These are phyloP conservation scores for Trifolium dubium DNA, from an alignment of 306 rosid species.

Conservation along the genomic window DNA sequence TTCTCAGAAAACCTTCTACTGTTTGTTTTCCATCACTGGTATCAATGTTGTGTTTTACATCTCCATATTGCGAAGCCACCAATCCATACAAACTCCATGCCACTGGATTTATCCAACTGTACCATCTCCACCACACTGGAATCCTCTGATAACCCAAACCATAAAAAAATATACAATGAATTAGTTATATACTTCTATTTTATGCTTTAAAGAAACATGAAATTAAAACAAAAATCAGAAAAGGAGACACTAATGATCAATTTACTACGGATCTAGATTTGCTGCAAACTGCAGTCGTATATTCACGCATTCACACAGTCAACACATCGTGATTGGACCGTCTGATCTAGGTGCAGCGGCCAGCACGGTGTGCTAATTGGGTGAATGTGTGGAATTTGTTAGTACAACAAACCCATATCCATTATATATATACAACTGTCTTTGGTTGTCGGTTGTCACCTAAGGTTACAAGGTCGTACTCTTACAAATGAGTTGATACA, in stretches of 20 bases:
- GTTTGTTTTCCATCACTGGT: slow-evolving; percentile 14
- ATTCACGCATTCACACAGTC: too few relatives aligned
- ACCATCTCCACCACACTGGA: slow-evolving; percentile 71
- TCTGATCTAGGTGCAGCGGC: too few relatives aligned
- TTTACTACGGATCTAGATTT: too few relatives aligned
- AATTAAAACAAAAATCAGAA: too few relatives aligned
- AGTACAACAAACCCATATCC: too few relatives aligned
- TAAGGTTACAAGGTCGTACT: not conserved
- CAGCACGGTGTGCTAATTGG: too few relatives aligned
- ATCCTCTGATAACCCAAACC: slow-evolving; percentile 48
- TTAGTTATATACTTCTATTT: not conserved
- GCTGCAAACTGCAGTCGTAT: too few relatives aligned
- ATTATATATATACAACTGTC: not conserved
- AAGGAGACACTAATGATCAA: too few relatives aligned
- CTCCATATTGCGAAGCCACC: slow-evolving; percentile 65
- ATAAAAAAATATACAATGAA: not conserved
- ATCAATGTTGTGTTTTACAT: slow-evolving; percentile 38
- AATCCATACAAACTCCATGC: slow-evolving; percentile 69
- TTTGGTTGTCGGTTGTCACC: too few relatives aligned
- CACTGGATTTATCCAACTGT: slow-evolving; percentile 56
- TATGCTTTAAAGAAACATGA: not conserved
- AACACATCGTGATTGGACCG: too few relatives aligned
- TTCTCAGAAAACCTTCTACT: slow-evolving; percentile 47
- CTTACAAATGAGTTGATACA: not conserved
- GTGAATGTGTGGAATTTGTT: too few relatives aligned